Base-by-base conservation (phyloP, 129 eudicot species). In the Pseudognaphalium luteoalbum region DNA sequence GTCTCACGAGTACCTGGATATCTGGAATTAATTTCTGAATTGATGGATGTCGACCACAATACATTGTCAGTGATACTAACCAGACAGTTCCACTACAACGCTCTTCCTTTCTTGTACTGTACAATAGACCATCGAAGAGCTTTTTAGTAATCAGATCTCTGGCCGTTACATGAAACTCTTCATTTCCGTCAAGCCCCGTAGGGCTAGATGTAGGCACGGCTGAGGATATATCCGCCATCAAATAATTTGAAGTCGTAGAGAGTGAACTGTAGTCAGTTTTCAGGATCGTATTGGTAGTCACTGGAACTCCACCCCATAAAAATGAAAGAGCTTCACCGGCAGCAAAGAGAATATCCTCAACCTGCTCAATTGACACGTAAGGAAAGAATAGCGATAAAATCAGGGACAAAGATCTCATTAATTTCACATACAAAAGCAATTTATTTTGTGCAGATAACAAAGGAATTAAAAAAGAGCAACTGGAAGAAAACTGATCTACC, bases 301-400 rank as follows among this genome's bases (percentile, higher is more conserved):
- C 98, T 57, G 98, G 98, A 84, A 94, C 98, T 70, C 97, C 87
- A 1, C 98, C 98, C 97, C 98, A 94, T 64, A 91, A 37, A 78
- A 94, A 94, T 68, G 98, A 83, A 74, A 94, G 89, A 65, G 98
- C 98, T 86, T 94, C 97, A 69, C 98, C 98, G 74, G 96, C 91
- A 79, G 98, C 96, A 94, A 94, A 94, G 12, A 94, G 84, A 76
- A 90, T 79, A 76, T 94, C 98, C 85, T 94, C 98, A 60, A 88
- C 98, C 98, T 94, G 89, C 68, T 74, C 73, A 70, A 84, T 58
- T 63, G 44, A 76, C 30, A 68, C 67, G 34, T 5, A 28, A 3
- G 19, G 17, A 21, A 52, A 42, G 63, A 25, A 39, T 20, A 57
- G 32, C 20, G 21, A 57, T 35, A 42, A 35, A 67, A 37, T 7